Percentiles rank a stretch among this genome's conserved stretches.
phyloP scores from a whole-genome alignment of 2,329 filamentous ascomycete species.

The Colletotrichum abscissum region DNA sequence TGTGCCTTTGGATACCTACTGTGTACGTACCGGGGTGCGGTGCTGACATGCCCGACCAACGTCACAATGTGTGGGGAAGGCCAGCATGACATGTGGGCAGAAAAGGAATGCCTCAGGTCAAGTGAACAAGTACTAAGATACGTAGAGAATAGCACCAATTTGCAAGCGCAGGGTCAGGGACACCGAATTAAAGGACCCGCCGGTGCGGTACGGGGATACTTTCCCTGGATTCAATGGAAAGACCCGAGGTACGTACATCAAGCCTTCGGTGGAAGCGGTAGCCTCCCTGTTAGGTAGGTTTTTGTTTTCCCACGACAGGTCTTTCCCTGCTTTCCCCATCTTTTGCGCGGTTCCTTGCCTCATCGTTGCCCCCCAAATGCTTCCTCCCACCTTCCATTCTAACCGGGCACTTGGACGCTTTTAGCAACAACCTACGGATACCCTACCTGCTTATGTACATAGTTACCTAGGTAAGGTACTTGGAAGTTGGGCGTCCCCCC shows the following conservation, averaged over 20 bases:
- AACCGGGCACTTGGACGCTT: constrained; percentile 14
- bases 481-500: too few relatives aligned
- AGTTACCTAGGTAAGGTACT: too few relatives aligned
- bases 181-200: constrained; percentile 21
- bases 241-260: neutral
- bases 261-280: constrained; percentile 1
- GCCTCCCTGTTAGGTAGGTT: constrained; percentile 11
- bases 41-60: neutral
- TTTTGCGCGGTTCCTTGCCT: neutral
- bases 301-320: neutral
- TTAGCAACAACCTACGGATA: neutral
- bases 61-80: constrained; percentile 18
- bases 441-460: too few relatives aligned
- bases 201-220: neutral
- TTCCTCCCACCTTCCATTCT: constrained; percentile 1
- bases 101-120: neutral
- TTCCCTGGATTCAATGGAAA: neutral
- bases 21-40: neutral
- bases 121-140: neutral
- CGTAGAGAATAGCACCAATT: neutral
- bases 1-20: neutral
- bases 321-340: constrained; percentile 13
- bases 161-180: neutral
- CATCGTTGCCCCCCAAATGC: neutral
- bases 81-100: constrained; percentile 26